Conservation (phyloP, 768 basidiomycete genomes). For the Lentinula edodes region DNA sequence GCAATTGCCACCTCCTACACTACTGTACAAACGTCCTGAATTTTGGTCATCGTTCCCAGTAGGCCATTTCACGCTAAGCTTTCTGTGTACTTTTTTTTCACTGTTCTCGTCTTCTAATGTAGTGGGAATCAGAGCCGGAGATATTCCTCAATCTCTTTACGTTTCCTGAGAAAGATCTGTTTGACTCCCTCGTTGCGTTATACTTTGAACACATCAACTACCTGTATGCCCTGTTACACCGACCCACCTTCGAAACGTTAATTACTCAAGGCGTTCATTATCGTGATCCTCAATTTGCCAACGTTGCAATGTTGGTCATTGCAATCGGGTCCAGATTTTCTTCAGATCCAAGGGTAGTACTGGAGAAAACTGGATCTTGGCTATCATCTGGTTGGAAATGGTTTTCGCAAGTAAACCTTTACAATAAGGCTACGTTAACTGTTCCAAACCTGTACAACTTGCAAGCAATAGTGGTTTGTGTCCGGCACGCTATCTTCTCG, state of each 20-base stretch:
- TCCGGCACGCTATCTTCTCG: not conserved
- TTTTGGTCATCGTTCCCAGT: slow-evolving; percentile 2
- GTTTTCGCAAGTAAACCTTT: slow-evolving; percentile 35
- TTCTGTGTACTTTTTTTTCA: not conserved
- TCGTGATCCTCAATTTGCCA: slow-evolving; percentile 32
- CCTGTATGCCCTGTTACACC: slow-evolving; percentile 45
- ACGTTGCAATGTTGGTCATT: slow-evolving; percentile 39
- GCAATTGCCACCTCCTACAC: not conserved
- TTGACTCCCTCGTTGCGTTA: slow-evolving; percentile 36
- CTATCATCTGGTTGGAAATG: slow-evolving; percentile 38
- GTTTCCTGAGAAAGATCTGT: slow-evolving; percentile 50
- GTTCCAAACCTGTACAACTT: slow-evolving; percentile 31
- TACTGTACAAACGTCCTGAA: not conserved
- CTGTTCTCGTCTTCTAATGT: not conserved
- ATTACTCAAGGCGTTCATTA: slow-evolving; percentile 26
- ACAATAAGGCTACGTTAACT: slow-evolving; percentile 26
- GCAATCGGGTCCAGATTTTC: slow-evolving; percentile 41
- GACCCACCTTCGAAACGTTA: slow-evolving; percentile 37
- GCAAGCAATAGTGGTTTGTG: slow-evolving; percentile 27
- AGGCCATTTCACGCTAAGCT: not conserved
- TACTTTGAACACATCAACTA: slow-evolving; percentile 44
- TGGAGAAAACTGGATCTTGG: slow-evolving; percentile 23
- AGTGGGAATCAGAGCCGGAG: not conserved
- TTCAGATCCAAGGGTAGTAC: slow-evolving; percentile 35
- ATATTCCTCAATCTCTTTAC: not conserved